phyloP scores from a whole-genome alignment of 2,329 filamentous ascomycete genomes.

The Trichoderma harzianum region DNA sequence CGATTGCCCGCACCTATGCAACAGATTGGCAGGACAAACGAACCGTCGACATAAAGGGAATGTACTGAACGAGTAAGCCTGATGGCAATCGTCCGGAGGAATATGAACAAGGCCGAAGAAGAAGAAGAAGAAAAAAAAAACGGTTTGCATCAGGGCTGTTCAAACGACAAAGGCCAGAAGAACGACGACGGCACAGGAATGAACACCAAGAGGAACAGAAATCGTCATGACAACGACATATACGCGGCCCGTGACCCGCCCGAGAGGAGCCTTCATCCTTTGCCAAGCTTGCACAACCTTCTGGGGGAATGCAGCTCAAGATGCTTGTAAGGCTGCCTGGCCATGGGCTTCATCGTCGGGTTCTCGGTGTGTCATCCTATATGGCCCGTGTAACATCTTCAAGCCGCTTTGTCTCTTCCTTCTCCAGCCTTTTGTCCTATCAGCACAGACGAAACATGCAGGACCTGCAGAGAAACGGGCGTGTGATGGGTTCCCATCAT shows the following conservation, averaged over 20 bases:
- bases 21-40: constrained; percentile 7
- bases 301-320: constrained; percentile 1
- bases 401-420: neutral
- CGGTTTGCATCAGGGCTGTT: neutral
- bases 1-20: neutral
- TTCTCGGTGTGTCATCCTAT: neutral
- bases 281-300: constrained; percentile 11
- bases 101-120: neutral
- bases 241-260: constrained; percentile 2
- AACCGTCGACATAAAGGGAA: neutral
- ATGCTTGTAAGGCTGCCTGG: constrained; percentile 10
- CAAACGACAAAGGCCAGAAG: neutral
- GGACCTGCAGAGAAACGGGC: neutral
- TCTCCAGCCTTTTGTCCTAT: neutral
- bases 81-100: neutral
- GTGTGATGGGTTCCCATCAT: constrained; percentile 1
- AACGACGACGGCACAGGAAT: neutral
- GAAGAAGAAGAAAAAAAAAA: neutral
- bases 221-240: neutral
- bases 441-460: neutral
- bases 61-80: neutral
- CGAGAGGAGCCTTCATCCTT: constrained; percentile 6
- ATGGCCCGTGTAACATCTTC: neutral
- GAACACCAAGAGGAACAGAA: neutral
- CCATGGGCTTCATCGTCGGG: neutral